A percentile compares a stretch with the other conserved stretches of the same genome.
phyloP scores from a whole-genome alignment of 441 rosid genomes.

The Populus hybrid region DNA sequence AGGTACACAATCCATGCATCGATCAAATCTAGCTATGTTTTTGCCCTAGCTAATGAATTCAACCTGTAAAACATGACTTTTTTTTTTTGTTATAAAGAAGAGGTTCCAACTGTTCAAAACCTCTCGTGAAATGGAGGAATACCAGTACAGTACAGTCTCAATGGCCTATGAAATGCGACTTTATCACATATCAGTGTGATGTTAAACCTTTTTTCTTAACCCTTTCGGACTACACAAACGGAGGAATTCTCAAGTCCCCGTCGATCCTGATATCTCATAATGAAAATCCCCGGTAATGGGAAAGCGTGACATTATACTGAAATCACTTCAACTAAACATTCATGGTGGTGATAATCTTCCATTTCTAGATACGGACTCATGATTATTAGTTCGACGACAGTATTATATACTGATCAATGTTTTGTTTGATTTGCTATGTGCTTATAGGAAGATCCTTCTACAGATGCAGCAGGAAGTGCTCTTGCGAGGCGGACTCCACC shows the following conservation, averaged over 20 bases:
- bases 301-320: no score
- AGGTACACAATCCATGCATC: no score
- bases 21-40: no score
- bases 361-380: background rate
- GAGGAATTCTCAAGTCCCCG: no score
- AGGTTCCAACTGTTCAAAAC: background rate
- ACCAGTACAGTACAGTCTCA: background rate
- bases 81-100: background rate
- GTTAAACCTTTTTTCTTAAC: no score
- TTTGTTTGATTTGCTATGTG: background rate
- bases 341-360: background rate
- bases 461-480: background rate
- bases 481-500: conserved; percentile 12
- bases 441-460: background rate
- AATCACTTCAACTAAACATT: background rate
- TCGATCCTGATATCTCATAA: background rate
- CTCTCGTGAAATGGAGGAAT: background rate
- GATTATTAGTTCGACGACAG: background rate
- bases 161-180: background rate
- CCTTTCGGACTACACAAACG: no score
- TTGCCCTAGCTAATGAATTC: no score
- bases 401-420: background rate
- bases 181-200: no score
- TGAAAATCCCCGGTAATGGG: no score
- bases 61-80: background rate